A percentile compares a stretch with the other conserved stretches of the same genome.
phyloP scores from a whole-genome alignment of 345 rosid genomes.

The Camelina laxa region DNA sequence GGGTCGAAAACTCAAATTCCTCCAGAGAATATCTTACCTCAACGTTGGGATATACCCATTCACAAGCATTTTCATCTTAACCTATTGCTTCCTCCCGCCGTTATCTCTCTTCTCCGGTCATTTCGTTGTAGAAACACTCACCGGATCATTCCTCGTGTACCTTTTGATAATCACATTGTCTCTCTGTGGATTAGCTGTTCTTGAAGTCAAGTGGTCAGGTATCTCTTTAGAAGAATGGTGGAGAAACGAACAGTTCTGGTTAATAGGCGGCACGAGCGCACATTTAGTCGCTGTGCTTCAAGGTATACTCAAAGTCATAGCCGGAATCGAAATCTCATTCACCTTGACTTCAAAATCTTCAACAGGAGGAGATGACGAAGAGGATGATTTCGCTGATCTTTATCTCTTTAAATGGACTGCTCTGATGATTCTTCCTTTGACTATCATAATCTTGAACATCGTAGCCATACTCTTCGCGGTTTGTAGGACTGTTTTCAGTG shows the following conservation, averaged over 20 bases:
- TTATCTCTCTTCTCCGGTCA: constrained; percentile 70
- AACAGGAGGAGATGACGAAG: constrained; percentile 53
- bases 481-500: constrained; percentile 58
- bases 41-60: constrained; percentile 87
- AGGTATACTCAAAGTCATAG: constrained; percentile 77
- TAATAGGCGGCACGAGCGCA: constrained; percentile 89
- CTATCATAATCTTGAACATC: constrained; percentile 75
- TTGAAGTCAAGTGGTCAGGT: constrained; percentile 86
- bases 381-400: constrained; percentile 74
- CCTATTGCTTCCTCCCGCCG: constrained; percentile 87
- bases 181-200: constrained; percentile 66
- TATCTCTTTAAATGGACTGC: constrained; percentile 79
- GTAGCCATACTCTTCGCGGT: constrained; percentile 70
- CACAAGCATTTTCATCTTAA: constrained; percentile 77
- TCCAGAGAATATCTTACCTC: constrained; percentile 81
- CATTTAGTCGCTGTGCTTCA: constrained; percentile 84
- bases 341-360: constrained; percentile 72
- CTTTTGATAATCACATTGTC: constrained; percentile 64
- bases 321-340: constrained; percentile 83
- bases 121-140: constrained; percentile 64
- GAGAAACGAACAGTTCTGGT: constrained; percentile 94
- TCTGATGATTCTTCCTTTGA: constrained; percentile 76
- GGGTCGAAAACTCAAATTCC: constrained; percentile 59
- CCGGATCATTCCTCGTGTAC: constrained; percentile 61
- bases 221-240: constrained; percentile 84